Evolutionary conservation across 1,284 basidiomycete genomes (phyloP).

Genomic region (Sutorius eximius): DNA sequence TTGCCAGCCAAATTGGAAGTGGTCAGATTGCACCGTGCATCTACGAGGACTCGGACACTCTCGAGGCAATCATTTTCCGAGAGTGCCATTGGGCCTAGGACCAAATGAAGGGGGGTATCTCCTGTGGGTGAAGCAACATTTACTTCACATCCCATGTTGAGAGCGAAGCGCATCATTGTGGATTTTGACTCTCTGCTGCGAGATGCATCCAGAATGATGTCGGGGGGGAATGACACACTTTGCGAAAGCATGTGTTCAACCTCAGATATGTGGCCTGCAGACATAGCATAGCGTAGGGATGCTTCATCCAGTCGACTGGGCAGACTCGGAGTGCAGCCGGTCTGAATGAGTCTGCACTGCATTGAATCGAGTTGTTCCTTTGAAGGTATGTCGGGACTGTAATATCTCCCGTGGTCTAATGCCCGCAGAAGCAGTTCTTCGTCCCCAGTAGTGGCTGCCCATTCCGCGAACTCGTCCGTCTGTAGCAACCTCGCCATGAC

Average conservation of each 20-base stretch:
- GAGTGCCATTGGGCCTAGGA: no score
- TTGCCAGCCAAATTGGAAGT: background rate
- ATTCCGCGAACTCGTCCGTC: slow-evolving; percentile 6
- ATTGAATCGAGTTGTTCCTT: background rate
- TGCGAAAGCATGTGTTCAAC: no score
- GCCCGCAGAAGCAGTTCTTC: background rate
- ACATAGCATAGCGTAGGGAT: background rate
- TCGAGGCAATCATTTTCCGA: background rate
- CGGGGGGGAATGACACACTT: no score
- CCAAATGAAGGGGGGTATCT: no score
- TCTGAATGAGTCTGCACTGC: background rate
- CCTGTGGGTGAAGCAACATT: no score
- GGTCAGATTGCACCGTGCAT: background rate
- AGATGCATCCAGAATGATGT: no score
- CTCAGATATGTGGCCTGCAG: no score
- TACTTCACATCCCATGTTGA: no score
- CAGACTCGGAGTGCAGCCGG: background rate
- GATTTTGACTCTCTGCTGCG: no score
- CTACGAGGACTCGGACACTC: background rate
- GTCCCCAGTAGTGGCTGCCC: background rate
- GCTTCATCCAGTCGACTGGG: background rate
- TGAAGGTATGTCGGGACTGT: background rate
- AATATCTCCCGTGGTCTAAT: background rate
- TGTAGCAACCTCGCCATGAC: background rate
- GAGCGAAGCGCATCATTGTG: no score